These are phyloP conservation scores for Fusarium ramigenum DNA, from an alignment of 2,329 filamentous ascomycete genomes.

Conservation along the genomic window DNA sequence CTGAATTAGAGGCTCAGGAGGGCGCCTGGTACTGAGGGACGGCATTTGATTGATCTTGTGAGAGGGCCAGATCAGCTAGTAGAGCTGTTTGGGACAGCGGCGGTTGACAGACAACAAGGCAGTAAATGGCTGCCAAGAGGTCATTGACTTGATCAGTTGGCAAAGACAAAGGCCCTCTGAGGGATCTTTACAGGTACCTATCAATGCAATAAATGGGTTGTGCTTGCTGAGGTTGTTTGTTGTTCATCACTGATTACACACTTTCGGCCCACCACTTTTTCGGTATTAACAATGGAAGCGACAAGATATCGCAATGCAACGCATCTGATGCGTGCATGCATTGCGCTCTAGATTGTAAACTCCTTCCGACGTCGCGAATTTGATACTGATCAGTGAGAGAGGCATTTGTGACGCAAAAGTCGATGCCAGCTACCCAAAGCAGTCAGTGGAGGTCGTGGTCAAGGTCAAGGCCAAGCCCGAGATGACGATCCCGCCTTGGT, in stretches of 20 bases:
- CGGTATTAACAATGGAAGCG: neutral
- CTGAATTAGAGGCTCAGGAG: slow-evolving; percentile 1
- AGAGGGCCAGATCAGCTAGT: neutral
- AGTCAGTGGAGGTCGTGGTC: neutral
- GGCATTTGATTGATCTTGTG: slow-evolving; percentile 19
- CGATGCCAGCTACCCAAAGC: neutral
- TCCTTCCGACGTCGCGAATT: neutral
- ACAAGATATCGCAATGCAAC: neutral
- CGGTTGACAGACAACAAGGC: neutral
- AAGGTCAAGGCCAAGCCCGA: neutral
- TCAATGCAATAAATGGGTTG: neutral
- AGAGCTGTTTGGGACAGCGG: neutral
- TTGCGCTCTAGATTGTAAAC: neutral
- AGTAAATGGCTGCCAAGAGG: slow-evolving; percentile 26
- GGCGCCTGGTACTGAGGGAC: slow-evolving; percentile 4
- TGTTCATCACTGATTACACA: neutral
- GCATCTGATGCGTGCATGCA: neutral
- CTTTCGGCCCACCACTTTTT: neutral
- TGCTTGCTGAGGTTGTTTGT: neutral
- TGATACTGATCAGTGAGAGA: neutral
- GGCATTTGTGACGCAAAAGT: slow-evolving; percentile 9
- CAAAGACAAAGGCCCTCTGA: neutral
- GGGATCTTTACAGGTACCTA: neutral
- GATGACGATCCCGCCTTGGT: slow-evolving; percentile 20
- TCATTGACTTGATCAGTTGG: neutral